phyloP scores from a whole-genome alignment of 768 basidiomycete species.

The Tylopilus vinaceipallidus region DNA sequence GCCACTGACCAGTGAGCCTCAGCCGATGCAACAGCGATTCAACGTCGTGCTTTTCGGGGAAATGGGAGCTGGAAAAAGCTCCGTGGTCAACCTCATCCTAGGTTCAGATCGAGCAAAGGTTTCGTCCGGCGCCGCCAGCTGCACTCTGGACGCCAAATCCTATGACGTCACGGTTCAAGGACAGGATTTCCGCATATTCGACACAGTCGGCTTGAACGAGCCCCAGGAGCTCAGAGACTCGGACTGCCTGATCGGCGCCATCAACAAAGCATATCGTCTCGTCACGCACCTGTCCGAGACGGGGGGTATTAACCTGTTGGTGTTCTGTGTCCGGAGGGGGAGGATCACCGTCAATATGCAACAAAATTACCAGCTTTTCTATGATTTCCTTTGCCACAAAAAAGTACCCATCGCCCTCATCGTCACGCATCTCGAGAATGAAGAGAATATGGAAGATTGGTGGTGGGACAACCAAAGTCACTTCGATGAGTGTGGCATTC shows the following conservation, averaged over 20 bases:
- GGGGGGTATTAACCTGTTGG: constrained; percentile 40
- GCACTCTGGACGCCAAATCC: constrained; percentile 31
- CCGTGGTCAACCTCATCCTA: constrained; percentile 41
- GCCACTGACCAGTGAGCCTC: constrained; percentile 9
- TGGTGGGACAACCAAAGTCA: constrained; percentile 29
- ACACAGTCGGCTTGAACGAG: constrained; percentile 35
- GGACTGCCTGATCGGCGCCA: constrained; percentile 26
- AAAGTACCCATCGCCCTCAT: constrained; percentile 33
- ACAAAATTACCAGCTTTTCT: constrained; percentile 33
- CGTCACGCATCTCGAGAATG: constrained; percentile 36
- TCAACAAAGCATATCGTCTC: constrained; percentile 35
- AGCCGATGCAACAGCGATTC: constrained; percentile 8
- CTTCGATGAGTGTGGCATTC: constrained; percentile 23
- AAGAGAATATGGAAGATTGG: constrained; percentile 36
- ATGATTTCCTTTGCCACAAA: constrained; percentile 33
- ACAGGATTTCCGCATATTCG: constrained; percentile 29
- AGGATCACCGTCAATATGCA: constrained; percentile 29
- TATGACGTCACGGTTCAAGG: constrained; percentile 26
- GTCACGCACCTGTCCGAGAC: constrained; percentile 29
- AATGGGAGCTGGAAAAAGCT: constrained; percentile 39
- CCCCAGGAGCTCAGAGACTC: constrained; percentile 25
- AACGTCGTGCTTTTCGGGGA: constrained; percentile 33
- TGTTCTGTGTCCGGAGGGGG: constrained; percentile 38
- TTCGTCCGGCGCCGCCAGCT: constrained; percentile 32
- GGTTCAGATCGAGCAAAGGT: constrained; percentile 26